Base-by-base conservation (phyloP, 2,329 filamentous ascomycete genomes). In the Coleophoma eucalyptorum region DNA sequence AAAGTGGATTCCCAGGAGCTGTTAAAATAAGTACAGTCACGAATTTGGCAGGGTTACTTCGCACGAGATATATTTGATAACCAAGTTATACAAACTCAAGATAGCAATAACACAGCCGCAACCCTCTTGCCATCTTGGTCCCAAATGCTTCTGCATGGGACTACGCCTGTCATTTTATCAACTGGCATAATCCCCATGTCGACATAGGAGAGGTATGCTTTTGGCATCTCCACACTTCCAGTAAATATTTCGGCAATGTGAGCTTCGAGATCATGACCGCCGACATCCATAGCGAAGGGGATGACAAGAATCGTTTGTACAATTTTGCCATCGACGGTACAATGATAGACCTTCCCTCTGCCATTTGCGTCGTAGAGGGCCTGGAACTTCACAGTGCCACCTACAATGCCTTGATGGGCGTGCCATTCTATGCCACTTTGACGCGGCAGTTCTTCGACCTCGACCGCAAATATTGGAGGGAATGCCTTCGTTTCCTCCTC, bases 351-450 rank as follows among this genome's bases (percentile, higher is more conserved):
- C 26, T 26, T 26, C 10, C 26, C 26, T 5, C 10, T 26, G 4
- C 26, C 26, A 26, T 26, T 26, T 26, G 26, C 26, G 6, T 26
- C 26, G 5, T 26, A 26, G 26, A 26, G 26, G 26, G 26, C 10
- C 26, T 26, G 26, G 26, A 62, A 58, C 44, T 50, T 50, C 2
- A 65, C 40, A 43, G 34, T 21, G n/a, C 54, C 56, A 45, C 48
- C 43, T 10, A 48, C 53, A 41, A 87, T 67, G 0, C 89, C 88
- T 3, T 81, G 64, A 51, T 86, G 80, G 1, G 78, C 85, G 58
- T 89, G 86, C 92, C 93, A 99, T 72, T 99, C 94, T 11, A 97
- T 81, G 35, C 76, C 76, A 26, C 87, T 86, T 15, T 73, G 75
- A 18, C 89, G 80, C 1, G 94, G 94, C 12, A 99, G 75, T 57